Percentiles rank a stretch among this genome's conserved stretches.
These are phyloP conservation scores for Apiosordaria backusii DNA, from an alignment of 495 filamentous ascomycete species.

Conservation along the genomic window DNA sequence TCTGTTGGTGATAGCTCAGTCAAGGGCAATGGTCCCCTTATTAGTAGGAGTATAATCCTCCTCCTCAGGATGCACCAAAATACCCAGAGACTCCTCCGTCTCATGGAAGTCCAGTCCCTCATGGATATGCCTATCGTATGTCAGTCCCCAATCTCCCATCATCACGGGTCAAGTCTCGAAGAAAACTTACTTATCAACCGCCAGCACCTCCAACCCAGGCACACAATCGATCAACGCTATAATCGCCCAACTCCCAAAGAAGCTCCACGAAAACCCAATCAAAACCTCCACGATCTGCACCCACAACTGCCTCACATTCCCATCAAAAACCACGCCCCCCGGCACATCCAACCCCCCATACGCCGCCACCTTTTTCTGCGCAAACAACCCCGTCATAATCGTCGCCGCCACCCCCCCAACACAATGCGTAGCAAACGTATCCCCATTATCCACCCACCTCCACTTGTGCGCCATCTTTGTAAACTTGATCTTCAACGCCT, in stretches of 20 bases:
- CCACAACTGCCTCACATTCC: constrained; percentile 24
- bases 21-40: constrained; percentile 23
- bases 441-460: constrained; percentile 65
- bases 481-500: constrained; percentile 85
- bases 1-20: constrained; percentile 4
- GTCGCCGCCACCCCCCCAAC: constrained; percentile 75
- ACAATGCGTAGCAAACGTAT: constrained; percentile 77
- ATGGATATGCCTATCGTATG: constrained; percentile 23
- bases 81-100: constrained; percentile 25
- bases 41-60: constrained; percentile 24
- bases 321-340: constrained; percentile 28
- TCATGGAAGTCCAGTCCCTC: constrained; percentile 29
- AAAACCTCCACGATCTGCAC: constrained; percentile 29
- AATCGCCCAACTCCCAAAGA: constrained; percentile 26
- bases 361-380: constrained; percentile 35
- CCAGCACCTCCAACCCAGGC: constrained; percentile 29
- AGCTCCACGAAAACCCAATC: constrained; percentile 28
- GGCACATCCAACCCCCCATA: constrained; percentile 29
- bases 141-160: constrained; percentile 15
- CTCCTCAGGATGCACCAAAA: constrained; percentile 26
- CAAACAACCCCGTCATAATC: constrained; percentile 74
- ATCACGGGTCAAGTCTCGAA: background rate
- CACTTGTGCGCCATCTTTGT: constrained; percentile 43
- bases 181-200: constrained; percentile 27
- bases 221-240: constrained; percentile 30